Percentiles rank a stretch among this genome's conserved stretches.
phyloP scores from a whole-genome alignment of 345 rosid species.

The Salix suchowensis region DNA sequence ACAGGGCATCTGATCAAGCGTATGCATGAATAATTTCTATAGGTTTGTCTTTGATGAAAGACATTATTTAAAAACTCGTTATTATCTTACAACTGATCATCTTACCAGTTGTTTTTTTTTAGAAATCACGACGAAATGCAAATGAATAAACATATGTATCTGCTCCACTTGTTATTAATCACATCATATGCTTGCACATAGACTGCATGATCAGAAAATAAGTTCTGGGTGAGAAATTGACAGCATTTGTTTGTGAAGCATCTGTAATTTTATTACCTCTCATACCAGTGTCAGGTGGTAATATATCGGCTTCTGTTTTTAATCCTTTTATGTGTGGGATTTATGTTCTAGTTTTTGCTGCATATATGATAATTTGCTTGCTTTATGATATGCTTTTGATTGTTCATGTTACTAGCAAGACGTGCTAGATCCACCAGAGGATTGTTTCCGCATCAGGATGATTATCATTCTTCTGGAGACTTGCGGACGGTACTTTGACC shows the following conservation, averaged over 20 bases:
- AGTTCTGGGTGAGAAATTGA: neutral
- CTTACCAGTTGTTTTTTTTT: neutral
- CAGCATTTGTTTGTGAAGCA: neutral
- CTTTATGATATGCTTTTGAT: constrained; percentile 8
- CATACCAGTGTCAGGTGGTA: neutral
- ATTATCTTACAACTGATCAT: neutral
- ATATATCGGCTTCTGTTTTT: neutral
- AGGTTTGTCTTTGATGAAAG: neutral
- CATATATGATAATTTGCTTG: neutral
- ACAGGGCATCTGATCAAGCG: neutral
- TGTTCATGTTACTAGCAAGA: constrained; percentile 58
- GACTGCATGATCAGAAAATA: neutral
- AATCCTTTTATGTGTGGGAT: neutral
- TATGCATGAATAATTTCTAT: neutral
- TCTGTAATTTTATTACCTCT: neutral
- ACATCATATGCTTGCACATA: neutral
- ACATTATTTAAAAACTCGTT: neutral
- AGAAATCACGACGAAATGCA: neutral
- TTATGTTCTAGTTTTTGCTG: neutral
- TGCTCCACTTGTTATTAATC: neutral
- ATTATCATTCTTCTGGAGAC: constrained; percentile 88
- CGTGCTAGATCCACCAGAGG: constrained; percentile 88
- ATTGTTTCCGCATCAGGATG: constrained; percentile 96
- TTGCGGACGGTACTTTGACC: constrained; percentile 94
- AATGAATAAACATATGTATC: neutral